Base-by-base conservation (phyloP, 2,329 filamentous ascomycete genomes). In the Pseudocercospora musae region DNA sequence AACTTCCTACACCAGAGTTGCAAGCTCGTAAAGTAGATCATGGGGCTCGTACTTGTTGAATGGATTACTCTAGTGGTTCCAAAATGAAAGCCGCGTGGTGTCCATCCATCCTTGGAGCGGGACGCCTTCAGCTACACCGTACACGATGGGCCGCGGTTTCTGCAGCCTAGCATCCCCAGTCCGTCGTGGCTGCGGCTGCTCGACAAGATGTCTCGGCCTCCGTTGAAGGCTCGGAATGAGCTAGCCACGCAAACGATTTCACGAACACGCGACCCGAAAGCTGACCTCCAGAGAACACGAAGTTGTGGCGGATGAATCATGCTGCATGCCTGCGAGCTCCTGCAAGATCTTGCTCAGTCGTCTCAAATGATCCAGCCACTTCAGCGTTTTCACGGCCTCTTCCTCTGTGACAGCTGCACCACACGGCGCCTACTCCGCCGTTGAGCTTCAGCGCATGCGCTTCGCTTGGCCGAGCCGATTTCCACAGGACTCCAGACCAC, bases 141-240 rank as follows among this genome's bases (percentile, higher is more conserved):
- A n/a, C n/a, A n/a, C n/a, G n/a, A 29, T 31, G 23, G 46, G 21
- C 9, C 48, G 48, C 27, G 59, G 46, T 56, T 15, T 50, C 21
- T 50, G 48, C 48, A 50, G 48, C 48, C n/a, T 50, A 27, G 23
- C 23, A 15, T 29, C 23, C 48, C 48, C 29, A 23, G 48, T 27
- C 42, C n/a, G 8, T 37, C n/a, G 54, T 58, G 59, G 54, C 59
- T 62, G 59, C 54, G 59, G 52, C 59, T 37, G 18, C 48, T 50
- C 48, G 23, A 25, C 48, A 25, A 50, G 48, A 50, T 23, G 23
- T 21, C 48, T 50, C 48, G 48, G 48, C 48, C 20, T 50, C 23
- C 20, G 23, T 50, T 8, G 48, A 21, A n/a, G 48, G 48, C 20
- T 25, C 15, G 48, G 20, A 27, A 50, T 25, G 15, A 50, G 48